Conservation (phyloP, 352 stramenopile genomes). For the Plasmopara muralis region DNA sequence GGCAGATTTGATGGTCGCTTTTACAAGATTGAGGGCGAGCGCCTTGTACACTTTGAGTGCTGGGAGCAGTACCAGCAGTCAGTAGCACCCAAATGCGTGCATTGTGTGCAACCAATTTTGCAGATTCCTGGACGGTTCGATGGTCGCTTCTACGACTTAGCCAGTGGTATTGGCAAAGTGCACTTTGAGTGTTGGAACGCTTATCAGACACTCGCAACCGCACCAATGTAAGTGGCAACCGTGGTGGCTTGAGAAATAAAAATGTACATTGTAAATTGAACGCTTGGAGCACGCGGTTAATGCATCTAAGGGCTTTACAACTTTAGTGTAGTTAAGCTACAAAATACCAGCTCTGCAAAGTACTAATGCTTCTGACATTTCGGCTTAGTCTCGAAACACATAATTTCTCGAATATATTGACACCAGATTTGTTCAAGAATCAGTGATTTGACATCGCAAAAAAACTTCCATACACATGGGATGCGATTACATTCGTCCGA, state of each 20-base stretch:
- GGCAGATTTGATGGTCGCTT: constrained; percentile 77
- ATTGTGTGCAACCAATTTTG: constrained; percentile 66
- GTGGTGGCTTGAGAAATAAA: constrained; percentile 8
- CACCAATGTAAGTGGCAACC: constrained; percentile 13
- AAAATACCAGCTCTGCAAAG: too few species aligned
- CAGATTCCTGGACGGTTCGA: constrained; percentile 70
- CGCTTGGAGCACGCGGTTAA: too few species aligned
- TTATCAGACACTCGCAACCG: constrained; percentile 46
- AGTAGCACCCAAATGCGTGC: constrained; percentile 69
- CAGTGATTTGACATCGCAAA: too few species aligned
- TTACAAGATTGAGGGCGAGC: constrained; percentile 70
- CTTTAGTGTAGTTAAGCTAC: too few species aligned
- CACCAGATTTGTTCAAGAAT: too few species aligned
- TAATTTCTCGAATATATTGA: too few species aligned
- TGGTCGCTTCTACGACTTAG: constrained; percentile 80
- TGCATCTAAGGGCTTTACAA: too few species aligned
- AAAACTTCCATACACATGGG: too few species aligned
- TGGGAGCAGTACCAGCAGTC: constrained; percentile 75
- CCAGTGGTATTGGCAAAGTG: constrained; percentile 65
- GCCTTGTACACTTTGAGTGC: constrained; percentile 81
- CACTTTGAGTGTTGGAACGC: constrained; percentile 84
- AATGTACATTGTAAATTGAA: too few species aligned
- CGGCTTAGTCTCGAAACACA: too few species aligned
- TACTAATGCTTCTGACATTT: too few species aligned
- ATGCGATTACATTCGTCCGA: too few species aligned